These are phyloP conservation scores for Escallonia rubra DNA, from an alignment of 129 eudicot genomes.

Conservation along the genomic window DNA sequence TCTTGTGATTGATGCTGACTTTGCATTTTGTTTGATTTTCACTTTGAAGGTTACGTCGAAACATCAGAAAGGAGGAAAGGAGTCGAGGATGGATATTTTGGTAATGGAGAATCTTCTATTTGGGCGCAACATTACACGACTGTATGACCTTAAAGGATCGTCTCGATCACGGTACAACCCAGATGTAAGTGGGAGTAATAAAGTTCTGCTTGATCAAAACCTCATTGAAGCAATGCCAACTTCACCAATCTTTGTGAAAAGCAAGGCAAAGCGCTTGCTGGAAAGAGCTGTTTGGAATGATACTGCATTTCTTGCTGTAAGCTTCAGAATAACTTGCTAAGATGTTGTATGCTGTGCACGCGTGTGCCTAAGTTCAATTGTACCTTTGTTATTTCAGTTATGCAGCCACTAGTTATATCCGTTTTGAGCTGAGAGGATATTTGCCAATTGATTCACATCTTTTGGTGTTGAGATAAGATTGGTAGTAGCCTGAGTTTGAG, in stretches of 20 bases:
- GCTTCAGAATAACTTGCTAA: constrained; percentile 8
- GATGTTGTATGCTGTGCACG: not conserved
- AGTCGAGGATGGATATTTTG: constrained; percentile 48
- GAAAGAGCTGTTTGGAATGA: constrained; percentile 70
- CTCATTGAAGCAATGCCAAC: constrained; percentile 55
- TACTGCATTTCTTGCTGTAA: constrained; percentile 61
- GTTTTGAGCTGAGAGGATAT: no score
- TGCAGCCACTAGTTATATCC: no score
- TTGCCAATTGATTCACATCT: no score
- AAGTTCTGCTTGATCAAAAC: constrained; percentile 58
- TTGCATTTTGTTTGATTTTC: not conserved
- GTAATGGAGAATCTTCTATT: constrained; percentile 63
- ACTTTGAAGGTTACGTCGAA: constrained; percentile 42
- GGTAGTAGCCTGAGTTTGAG: no score
- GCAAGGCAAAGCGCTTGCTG: constrained; percentile 42
- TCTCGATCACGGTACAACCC: constrained; percentile 50
- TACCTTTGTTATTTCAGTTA: not conserved
- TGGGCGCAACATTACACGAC: constrained; percentile 34
- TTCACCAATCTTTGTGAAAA: constrained; percentile 60
- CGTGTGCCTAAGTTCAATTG: not conserved
- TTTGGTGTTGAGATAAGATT: no score
- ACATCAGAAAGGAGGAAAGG: constrained; percentile 54
- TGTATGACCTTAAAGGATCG: constrained; percentile 65
- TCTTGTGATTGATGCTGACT: not conserved
- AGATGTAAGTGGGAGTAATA: constrained; percentile 53